Conservation (phyloP, 78 protist species). For the Bigelowiella natans region DNA sequence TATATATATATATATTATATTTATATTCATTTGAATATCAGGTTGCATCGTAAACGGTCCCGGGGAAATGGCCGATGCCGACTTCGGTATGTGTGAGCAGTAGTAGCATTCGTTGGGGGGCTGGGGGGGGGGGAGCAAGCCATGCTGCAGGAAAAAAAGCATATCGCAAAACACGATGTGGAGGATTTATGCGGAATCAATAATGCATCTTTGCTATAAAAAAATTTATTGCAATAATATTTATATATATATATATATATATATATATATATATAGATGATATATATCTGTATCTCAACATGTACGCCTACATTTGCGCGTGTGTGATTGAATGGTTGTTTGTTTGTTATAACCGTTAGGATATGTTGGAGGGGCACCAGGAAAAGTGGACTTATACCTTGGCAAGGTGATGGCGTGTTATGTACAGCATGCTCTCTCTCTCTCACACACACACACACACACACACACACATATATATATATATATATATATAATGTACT, state of each 20-base stretch:
- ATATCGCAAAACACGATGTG: no score
- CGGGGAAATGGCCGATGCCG: constrained; percentile 51
- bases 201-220: no score
- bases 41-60: constrained; percentile 25
- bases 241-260: not conserved
- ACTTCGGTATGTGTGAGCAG: constrained; percentile 27
- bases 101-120: no score
- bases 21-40: no score
- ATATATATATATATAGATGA: not conserved
- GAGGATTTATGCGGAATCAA: no score
- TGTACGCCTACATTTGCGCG: not conserved
- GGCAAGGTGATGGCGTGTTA: constrained; percentile 31
- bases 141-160: no score
- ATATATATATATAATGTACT: not conserved
- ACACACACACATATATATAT: not conserved
- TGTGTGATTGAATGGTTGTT: not conserved
- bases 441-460: not conserved
- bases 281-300: not conserved
- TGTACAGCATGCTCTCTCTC: not conserved
- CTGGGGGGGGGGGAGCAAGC: no score
- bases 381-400: constrained; percentile 35
- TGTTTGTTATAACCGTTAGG: not conserved
- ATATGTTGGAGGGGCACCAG: constrained; percentile 44
- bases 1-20: no score
- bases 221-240: no score